phyloP scores from a whole-genome alignment of 2,329 filamentous ascomycete genomes.

The Sporothrix inflata region DNA sequence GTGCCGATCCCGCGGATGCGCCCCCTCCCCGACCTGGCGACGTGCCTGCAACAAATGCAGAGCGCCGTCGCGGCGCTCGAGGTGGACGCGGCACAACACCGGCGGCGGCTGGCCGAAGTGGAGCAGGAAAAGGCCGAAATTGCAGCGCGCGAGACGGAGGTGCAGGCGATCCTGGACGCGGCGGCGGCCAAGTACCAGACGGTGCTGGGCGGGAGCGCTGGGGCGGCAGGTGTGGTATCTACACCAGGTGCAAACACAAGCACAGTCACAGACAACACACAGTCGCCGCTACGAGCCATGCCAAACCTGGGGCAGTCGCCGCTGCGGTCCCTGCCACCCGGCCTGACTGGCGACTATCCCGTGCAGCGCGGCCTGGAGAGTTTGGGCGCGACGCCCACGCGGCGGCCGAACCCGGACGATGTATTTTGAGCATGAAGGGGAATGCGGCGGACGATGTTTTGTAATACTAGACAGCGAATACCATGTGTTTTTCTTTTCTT shows the following conservation, averaged over 20 bases:
- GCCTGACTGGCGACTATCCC: constrained; percentile 37
- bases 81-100: constrained; percentile 61
- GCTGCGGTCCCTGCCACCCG: constrained; percentile 37
- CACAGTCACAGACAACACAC: not conserved
- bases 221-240: constrained; percentile 24
- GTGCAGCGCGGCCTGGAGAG: constrained; percentile 52
- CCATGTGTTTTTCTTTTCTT: not conserved
- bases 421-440: constrained; percentile 24
- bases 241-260: not conserved
- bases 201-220: constrained; percentile 43
- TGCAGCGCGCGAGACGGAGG: constrained; percentile 70
- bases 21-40: constrained; percentile 73
- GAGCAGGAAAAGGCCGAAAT: constrained; percentile 71
- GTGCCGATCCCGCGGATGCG: constrained; percentile 66
- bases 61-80: constrained; percentile 66
- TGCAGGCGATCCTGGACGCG: constrained; percentile 79
- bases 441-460: not conserved
- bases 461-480: constrained; percentile 16
- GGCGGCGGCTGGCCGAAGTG: constrained; percentile 66
- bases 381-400: constrained; percentile 50
- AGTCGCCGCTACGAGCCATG: constrained; percentile 37
- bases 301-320: constrained; percentile 39
- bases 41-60: constrained; percentile 67
- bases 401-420: constrained; percentile 40
- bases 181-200: constrained; percentile 68